phyloP scores from a whole-genome alignment of 192 early-diverging fungal genomes.

The Gaertneriomyces semiglobifer region DNA sequence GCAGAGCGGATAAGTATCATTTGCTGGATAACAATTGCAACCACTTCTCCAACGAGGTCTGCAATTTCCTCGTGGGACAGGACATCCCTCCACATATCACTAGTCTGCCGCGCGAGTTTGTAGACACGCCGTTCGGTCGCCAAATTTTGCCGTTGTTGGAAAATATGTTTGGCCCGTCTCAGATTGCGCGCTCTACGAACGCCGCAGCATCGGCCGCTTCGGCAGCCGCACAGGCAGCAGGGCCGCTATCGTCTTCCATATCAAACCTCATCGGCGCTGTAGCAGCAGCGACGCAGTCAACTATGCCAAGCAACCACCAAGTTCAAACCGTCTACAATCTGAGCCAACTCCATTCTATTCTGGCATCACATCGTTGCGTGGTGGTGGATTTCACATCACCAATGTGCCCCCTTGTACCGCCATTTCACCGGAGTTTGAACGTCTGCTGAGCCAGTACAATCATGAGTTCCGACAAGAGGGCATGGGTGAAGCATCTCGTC shows the following conservation, averaged over 20 bases:
- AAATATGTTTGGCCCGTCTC: conserved; percentile 42
- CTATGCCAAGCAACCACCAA: neutral
- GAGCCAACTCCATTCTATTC: conserved; percentile 36
- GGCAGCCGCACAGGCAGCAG: conserved; percentile 17
- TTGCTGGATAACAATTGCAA: conserved; percentile 89
- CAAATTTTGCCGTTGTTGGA: conserved; percentile 37
- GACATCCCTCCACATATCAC: conserved; percentile 74
- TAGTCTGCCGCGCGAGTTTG: conserved; percentile 59
- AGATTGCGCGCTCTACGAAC: conserved; percentile 29
- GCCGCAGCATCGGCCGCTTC: conserved; percentile 23
- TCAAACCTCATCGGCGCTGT: conserved; percentile 11
- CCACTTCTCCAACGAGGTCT: conserved; percentile 70
- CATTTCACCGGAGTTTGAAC: conserved; percentile 67
- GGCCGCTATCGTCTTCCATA: conserved; percentile 23
- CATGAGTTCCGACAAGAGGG: conserved; percentile 15
- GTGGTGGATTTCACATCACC: conserved; percentile 68
- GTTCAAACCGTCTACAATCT: conserved; percentile 42
- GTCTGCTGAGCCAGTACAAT: conserved; percentile 49
- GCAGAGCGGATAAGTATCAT: conserved; percentile 71
- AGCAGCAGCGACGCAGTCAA: conserved; percentile 12
- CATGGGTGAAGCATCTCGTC: conserved; percentile 7
- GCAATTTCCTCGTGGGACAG: conserved; percentile 74
- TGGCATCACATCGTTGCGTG: conserved; percentile 51
- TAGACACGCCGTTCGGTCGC: conserved; percentile 44
- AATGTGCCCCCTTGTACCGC: conserved; percentile 63